A percentile compares a stretch with the other conserved stretches of the same genome.
These are phyloP conservation scores for Vanrija sp. DNA, from an alignment of 1,284 basidiomycete species.

Conservation along the genomic window DNA sequence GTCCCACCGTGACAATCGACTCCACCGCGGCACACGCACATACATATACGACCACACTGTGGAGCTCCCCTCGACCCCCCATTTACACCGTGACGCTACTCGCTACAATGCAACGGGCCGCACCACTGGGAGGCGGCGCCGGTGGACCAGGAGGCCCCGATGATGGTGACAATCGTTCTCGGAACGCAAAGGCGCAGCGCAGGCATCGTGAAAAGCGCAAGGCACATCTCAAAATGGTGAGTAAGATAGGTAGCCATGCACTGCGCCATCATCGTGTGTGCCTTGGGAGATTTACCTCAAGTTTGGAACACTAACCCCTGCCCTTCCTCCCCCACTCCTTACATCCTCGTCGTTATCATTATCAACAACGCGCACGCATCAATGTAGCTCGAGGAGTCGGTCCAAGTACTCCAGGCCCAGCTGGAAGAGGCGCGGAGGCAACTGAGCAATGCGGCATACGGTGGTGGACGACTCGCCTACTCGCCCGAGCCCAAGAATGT, in stretches of 20 bases:
- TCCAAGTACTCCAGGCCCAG: slow-evolving; percentile 34
- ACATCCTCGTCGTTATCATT: neutral
- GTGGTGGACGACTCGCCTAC: slow-evolving; percentile 13
- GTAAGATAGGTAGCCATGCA: slow-evolving; percentile 25
- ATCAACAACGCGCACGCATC: neutral
- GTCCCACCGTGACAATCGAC: too few relatives aligned
- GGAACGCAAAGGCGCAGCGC: slow-evolving; percentile 84
- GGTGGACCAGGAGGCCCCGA: slow-evolving; percentile 14
- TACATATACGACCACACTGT: too few relatives aligned
- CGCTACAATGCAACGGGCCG: too few relatives aligned
- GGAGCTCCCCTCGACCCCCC: too few relatives aligned
- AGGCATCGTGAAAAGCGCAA: slow-evolving; percentile 87
- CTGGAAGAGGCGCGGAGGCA: slow-evolving; percentile 43
- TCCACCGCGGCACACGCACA: too few relatives aligned
- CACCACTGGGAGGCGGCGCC: too few relatives aligned
- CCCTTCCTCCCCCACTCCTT: neutral
- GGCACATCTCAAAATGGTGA: slow-evolving; percentile 82
- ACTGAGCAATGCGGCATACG: slow-evolving; percentile 31
- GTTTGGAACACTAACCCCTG: too few relatives aligned
- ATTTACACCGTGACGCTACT: too few relatives aligned
- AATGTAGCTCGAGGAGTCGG: slow-evolving; percentile 40
- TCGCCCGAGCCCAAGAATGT: slow-evolving; percentile 34
- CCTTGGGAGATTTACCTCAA: too few relatives aligned
- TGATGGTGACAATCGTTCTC: slow-evolving; percentile 48
- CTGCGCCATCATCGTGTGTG: neutral